Conservation (phyloP, 1,284 basidiomycete genomes). For the Thelephora terrestris region DNA sequence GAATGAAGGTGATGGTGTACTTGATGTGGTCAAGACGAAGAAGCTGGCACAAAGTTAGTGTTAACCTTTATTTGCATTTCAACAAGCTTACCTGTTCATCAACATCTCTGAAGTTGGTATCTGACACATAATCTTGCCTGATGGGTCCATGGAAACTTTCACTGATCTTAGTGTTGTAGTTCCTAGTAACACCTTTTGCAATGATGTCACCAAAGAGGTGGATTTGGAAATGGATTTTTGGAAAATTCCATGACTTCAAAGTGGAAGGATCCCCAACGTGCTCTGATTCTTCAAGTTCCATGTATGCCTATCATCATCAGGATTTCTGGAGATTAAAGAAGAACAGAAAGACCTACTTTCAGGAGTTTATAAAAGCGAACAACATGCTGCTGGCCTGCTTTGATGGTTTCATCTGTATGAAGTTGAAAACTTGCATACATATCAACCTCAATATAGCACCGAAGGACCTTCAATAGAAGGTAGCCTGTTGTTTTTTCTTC, state of each 20-base stretch:
- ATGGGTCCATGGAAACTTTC: not conserved
- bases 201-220: constrained; percentile 25
- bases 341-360: constrained; percentile 16
- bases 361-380: constrained; percentile 13
- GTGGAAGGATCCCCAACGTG: too few species aligned
- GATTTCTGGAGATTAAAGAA: constrained; percentile 1
- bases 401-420: constrained; percentile 23
- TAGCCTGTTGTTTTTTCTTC: constrained; percentile 10
- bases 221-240: constrained; percentile 22
- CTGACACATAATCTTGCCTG: not conserved
- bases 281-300: constrained; percentile 7
- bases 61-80: too few species aligned
- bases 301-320: not conserved
- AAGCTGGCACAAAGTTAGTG: too few species aligned
- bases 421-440: constrained; percentile 21
- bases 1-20: too few species aligned
- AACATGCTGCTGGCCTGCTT: constrained; percentile 14
- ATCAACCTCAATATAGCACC: constrained; percentile 21
- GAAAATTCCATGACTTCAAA: constrained; percentile 19
- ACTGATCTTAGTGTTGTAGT: constrained; percentile 23
- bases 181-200: constrained; percentile 20
- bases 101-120: not conserved
- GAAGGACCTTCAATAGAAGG: constrained; percentile 18
- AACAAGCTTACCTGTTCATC: not conserved
- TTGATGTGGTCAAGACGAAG: too few species aligned